A percentile compares a stretch with the other conserved stretches of the same genome.
phyloP scores from a whole-genome alignment of 805 yeast species.

The Ogataea trehalophila region DNA sequence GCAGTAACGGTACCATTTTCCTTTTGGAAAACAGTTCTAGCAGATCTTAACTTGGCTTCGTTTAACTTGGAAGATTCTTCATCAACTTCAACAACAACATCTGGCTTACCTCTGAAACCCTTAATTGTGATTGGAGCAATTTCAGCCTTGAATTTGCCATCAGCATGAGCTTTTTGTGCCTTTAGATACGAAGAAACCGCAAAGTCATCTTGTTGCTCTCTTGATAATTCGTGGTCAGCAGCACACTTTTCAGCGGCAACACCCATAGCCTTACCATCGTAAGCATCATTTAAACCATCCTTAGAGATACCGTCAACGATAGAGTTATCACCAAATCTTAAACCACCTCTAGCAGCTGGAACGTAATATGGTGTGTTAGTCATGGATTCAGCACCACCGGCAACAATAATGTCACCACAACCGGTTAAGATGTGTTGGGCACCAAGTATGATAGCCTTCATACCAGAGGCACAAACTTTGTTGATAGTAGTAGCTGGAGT shows the following conservation, averaged over 20 bases:
- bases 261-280: slow-evolving; percentile 88
- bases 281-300: slow-evolving; percentile 93
- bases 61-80: slow-evolving; percentile 81
- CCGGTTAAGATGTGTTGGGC: slow-evolving; percentile 90
- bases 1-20: slow-evolving; percentile 97
- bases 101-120: slow-evolving; percentile 90
- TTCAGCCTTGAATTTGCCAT: slow-evolving; percentile 78
- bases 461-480: slow-evolving; percentile 96
- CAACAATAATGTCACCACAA: slow-evolving; percentile 85
- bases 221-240: slow-evolving; percentile 63
- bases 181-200: slow-evolving; percentile 82
- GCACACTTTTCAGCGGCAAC: slow-evolving; percentile 97
- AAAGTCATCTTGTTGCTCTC: slow-evolving; percentile 86
- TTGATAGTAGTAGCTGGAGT: slow-evolving; percentile 87
- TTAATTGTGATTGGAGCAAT: slow-evolving; percentile 84
- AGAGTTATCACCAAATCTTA: slow-evolving; percentile 78
- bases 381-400: slow-evolving; percentile 99
- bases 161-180: slow-evolving; percentile 75
- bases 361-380: slow-evolving; percentile 90
- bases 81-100: slow-evolving; percentile 62
- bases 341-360: slow-evolving; percentile 81
- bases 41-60: slow-evolving; percentile 68
- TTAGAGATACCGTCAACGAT: slow-evolving; percentile 85
- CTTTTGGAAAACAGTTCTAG: slow-evolving; percentile 92
- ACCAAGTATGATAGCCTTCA: slow-evolving; percentile 86